These are phyloP conservation scores for Fusarium haematococcum DNA, from an alignment of 2,329 filamentous ascomycete genomes.

Conservation along the genomic window DNA sequence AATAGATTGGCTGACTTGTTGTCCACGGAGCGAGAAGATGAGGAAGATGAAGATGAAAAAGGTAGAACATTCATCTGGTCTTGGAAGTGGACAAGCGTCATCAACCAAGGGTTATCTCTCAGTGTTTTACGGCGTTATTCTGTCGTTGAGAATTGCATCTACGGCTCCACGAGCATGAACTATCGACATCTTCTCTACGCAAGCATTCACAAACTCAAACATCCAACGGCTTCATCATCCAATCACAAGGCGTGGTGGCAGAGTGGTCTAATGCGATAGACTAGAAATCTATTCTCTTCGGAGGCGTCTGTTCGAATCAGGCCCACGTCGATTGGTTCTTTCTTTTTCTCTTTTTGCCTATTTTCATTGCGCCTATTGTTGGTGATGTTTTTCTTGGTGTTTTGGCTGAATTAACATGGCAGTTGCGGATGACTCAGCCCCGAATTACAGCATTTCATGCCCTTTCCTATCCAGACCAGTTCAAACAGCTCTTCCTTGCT, in stretches of 20 bases:
- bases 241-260: constrained; percentile 39
- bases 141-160: neutral
- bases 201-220: neutral
- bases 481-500: neutral
- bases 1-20: neutral
- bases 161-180: neutral
- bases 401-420: neutral
- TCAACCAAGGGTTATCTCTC: neutral
- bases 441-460: neutral
- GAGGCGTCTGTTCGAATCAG: constrained; percentile 41
- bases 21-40: neutral
- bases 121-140: neutral
- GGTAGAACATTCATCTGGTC: neutral
- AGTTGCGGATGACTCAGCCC: neutral
- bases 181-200: neutral
- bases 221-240: neutral
- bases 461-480: neutral
- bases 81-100: neutral
- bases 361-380: neutral
- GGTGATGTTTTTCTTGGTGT: neutral
- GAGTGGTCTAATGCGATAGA: constrained; percentile 41
- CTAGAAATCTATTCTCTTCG: constrained; percentile 41
- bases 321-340: constrained; percentile 31
- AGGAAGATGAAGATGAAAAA: neutral
- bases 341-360: neutral